phyloP scores from a whole-genome alignment of 2,329 filamentous ascomycete species.

The Paramyrothecium roridum region DNA sequence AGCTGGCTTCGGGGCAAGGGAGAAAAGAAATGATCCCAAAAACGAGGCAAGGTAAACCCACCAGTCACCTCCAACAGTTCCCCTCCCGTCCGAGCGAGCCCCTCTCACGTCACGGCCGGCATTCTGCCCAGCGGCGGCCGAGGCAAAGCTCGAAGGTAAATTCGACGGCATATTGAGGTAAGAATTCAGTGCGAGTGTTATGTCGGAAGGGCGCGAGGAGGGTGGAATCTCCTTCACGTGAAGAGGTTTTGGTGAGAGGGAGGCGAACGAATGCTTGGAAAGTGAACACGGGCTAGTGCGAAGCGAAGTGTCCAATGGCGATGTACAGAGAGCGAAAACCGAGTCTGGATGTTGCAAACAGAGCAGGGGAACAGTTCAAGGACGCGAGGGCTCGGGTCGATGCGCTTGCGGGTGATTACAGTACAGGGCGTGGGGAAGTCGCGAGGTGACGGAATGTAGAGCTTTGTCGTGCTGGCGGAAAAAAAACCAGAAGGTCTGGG shows the following conservation, averaged over 20 bases:
- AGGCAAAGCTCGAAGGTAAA: conserved; percentile 80
- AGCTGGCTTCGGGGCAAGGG: conserved; percentile 6
- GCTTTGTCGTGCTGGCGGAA: conserved; percentile 6
- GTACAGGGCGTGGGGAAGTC: conserved; percentile 10
- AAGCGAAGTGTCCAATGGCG: conserved; percentile 3
- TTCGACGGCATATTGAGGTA: conserved; percentile 61
- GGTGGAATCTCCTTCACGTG: conserved; percentile 3
- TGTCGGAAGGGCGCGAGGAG: background rate
- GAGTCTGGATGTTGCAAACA: background rate
- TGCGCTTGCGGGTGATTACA: conserved; percentile 2
- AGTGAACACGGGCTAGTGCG: background rate
- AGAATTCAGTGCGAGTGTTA: conserved; percentile 9
- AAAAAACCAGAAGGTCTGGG: conserved; percentile 1
- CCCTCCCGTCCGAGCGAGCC: conserved; percentile 56
- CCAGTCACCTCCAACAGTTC: conserved; percentile 66
- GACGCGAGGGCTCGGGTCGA: background rate
- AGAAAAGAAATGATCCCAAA: background rate
- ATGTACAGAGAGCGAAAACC: background rate
- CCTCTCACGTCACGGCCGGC: conserved; percentile 56
- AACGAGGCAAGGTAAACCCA: conserved; percentile 41
- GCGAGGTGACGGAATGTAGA: conserved; percentile 11
- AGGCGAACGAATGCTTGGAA: background rate
- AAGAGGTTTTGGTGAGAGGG: conserved; percentile 4
- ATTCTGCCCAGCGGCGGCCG: conserved; percentile 74
- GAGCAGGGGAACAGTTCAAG: too few species aligned